Base-by-base conservation (phyloP, 257 asterid genomes). In the Handroanthus guayacan region DNA sequence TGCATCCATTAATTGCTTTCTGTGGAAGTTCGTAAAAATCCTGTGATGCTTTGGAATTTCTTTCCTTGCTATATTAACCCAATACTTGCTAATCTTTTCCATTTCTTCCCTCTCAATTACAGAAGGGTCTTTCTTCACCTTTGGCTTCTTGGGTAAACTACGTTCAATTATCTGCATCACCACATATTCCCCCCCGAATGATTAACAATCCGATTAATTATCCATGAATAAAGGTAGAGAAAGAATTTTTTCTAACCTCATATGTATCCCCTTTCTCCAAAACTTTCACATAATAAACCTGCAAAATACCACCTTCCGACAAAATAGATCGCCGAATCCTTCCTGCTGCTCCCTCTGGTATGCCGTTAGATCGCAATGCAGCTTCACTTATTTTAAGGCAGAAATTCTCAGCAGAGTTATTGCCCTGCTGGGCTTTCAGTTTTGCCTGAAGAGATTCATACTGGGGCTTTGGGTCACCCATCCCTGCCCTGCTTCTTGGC, bases 291-390 rank as follows among this genome's bases (percentile, higher is more conserved):
- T 91, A 92, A 84, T 75, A 89, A 71, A 93, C 96, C 84, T 93
- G 98, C 84, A 95, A 86, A 74, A 77, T 74, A 78, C 98, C 98
- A 79, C 95, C 94, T 16, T 95, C 99, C 0, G 97, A 91, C 86
- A 91, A 83, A 78, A 95, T 93, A 75, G 81, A 89, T 74, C 99
- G 85, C 37, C 91, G 87, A 72, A 95, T 90, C 57, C 87, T 74
- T 78, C 99, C 99, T 80, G 97, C 97, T 48, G 99, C 89, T 74
- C 97, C 99, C 83, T 95, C 99, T 31, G 99, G 99, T 47, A 93
- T 90, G 43, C 93, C 96, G 80, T 88, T 88, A 41, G 92, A 85
- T 80, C 69, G 88, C 78, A 95, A 62, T 68, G 89, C 91, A 65
- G 93, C 87, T 79, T 90, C 97, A 72, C 91, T 95, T 73, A 93